Conservation (phyloP, 805 yeast species). For the Komagataella kurtzmanii region DNA sequence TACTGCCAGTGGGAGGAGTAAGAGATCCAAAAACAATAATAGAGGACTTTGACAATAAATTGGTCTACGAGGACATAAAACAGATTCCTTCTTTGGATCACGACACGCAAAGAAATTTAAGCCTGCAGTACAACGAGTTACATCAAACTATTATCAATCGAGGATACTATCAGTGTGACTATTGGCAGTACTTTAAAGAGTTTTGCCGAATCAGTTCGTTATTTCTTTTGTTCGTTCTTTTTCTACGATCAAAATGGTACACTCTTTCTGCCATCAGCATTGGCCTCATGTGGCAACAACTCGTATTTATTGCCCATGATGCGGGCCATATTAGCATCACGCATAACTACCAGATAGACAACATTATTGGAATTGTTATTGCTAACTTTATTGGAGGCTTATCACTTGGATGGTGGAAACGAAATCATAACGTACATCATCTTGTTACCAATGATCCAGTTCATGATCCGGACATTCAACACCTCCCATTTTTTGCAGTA, state of each 20-base stretch:
- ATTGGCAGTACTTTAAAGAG: conserved; percentile 63
- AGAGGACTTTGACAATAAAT: conserved; percentile 42
- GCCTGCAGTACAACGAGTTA: conserved; percentile 44
- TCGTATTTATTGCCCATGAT: conserved; percentile 80
- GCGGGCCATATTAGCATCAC: conserved; percentile 81
- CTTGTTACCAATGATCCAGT: conserved; percentile 84
- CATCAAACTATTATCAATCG: conserved; percentile 39
- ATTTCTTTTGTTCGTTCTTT: conserved; percentile 32
- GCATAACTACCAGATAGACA: conserved; percentile 68
- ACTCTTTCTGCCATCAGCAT: conserved; percentile 46
- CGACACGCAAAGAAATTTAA: conserved; percentile 45
- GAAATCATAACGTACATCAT: conserved; percentile 90
- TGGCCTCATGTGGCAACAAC: conserved; percentile 82
- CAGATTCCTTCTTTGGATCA: conserved; percentile 54
- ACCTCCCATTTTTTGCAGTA: conserved; percentile 83
- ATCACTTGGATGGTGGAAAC: conserved; percentile 90
- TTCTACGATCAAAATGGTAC: conserved; percentile 31
- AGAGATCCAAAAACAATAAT: conserved; percentile 43
- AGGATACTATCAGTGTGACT: conserved; percentile 63
- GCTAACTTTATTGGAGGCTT: conserved; percentile 83
- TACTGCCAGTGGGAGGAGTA: conserved; percentile 24
- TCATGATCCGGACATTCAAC: conserved; percentile 92
- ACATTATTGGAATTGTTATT: conserved; percentile 53
- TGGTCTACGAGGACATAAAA: conserved; percentile 41
- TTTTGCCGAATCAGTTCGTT: conserved; percentile 43